These are phyloP conservation scores for Geopyxis carbonaria DNA, from an alignment of 495 filamentous ascomycete genomes.

Conservation along the genomic window DNA sequence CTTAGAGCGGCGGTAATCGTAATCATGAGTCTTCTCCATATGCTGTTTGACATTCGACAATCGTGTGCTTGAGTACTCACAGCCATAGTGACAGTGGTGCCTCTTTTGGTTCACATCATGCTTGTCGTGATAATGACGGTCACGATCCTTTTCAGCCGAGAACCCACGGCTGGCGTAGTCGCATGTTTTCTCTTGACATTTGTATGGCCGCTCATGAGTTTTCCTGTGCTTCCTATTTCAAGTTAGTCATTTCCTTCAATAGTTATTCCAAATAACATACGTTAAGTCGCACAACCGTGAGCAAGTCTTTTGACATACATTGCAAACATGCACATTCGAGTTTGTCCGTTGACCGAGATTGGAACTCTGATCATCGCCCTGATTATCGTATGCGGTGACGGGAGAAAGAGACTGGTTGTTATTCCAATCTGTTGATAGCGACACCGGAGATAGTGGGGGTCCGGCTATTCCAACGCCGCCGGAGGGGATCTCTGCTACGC, in stretches of 20 bases:
- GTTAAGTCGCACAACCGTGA: too few relatives aligned
- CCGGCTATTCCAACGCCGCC: too few relatives aligned
- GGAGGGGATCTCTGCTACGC: too few relatives aligned
- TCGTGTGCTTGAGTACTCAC: conserved; percentile 85
- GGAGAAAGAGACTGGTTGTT: too few relatives aligned
- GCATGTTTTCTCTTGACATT: conserved; percentile 64
- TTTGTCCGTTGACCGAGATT: too few relatives aligned
- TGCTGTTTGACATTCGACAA: conserved; percentile 98
- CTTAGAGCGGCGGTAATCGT: conserved; percentile 78
- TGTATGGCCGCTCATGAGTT: conserved; percentile 89
- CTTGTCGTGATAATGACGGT: conserved; percentile 89
- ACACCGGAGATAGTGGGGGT: too few relatives aligned
- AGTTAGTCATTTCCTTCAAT: conserved; percentile 47
- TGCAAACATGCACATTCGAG: too few relatives aligned
- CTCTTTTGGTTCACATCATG: conserved; percentile 61
- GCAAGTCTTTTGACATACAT: too few relatives aligned
- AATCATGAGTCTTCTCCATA: conserved; percentile 95
- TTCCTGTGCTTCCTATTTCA: conserved; percentile 68
- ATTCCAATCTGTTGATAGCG: too few relatives aligned
- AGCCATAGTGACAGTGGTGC: conserved; percentile 73
- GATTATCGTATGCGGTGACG: too few relatives aligned
- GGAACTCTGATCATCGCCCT: too few relatives aligned
- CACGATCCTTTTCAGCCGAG: conserved; percentile 94
- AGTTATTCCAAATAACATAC: conserved; percentile 74
- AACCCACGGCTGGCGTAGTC: conserved; percentile 59